Evolutionary conservation across 768 basidiomycete species (phyloP), one percentile per base, ranked within the genome.

Genomic region (Clathrus columnatus): DNA sequence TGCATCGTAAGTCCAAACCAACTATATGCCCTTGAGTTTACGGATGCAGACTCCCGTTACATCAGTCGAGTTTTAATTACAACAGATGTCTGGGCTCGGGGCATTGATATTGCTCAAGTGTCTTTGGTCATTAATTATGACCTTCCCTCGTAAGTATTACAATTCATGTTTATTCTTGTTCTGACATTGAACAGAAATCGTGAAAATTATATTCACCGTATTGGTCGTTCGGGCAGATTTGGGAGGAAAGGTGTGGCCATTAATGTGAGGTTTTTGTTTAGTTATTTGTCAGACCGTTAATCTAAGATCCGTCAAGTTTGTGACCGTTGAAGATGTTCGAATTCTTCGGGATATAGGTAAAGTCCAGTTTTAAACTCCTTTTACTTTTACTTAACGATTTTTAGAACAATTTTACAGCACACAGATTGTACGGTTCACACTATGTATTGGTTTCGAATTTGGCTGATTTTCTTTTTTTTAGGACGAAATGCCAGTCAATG

Each of bases 171-270:
- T 48, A 23, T 16, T 16, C 27, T 49, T 43, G 48, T 55, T 29
- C 50, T 63, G 14, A 21, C 11, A 18, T 32, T 49, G 54, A 63
- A 50, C 60, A 92, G 86, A 61, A 92, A 92, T 69, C 90, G 90
- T 78, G 95, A 97, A 81, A 97, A 99, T 72, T 99, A 99, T 75
- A 97, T 99, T 62, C 96, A 99, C 76, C 90, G 96, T 67, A 98
- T 98, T 68, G 96, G 96, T 71, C 92, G 96, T 59, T 96, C 94
- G 57, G 96, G 96, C 67, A 92, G 96, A 57, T 98, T 98, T 74
- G 96, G 96, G 63, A 80, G 96, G 63, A 99, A 99, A 74, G 96
- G 95, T 78, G 96, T 98, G 58, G 96, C 96, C 44, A 98, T 99
- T 74, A 99, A 98, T 72, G 94, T 96, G 65, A 43, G 85, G 72